Evolutionary conservation across 2,329 filamentous ascomycete genomes (phyloP), one percentile per base, ranked within the genome.

Genomic region (Penicillium sclerotiorum): DNA sequence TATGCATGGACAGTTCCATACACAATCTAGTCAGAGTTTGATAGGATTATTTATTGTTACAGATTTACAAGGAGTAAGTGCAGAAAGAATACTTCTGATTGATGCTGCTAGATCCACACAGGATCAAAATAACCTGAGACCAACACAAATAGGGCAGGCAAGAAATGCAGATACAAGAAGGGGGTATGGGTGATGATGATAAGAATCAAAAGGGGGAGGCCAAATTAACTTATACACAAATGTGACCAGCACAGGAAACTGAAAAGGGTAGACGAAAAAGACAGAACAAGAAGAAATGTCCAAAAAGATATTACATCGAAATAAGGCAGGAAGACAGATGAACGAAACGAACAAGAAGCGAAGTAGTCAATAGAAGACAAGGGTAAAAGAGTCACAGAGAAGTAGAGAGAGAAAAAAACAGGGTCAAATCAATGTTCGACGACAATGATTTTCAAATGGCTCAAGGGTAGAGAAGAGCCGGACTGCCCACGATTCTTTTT

Each of bases 401-500:
- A 68, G 60, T 55, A 58, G 70, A 69, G 57, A 40, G 27, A 39
- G 23, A 44, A 39, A 60, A 58, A 66, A 62, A 64, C 70, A 66
- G 69, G 65, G 20, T 21, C 35, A 49, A 69, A 67, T 71, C 65
- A 70, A 66, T 66, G 70, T 73, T 62, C 58, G 58, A 61, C 78
- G 71, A 62, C 73, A 77, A 77, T 57, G 59, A 79, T 71, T 62
- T n/a, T 73, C 77, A 77, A 65, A 75, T 52, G 46, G 45, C 47
- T 44, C 40, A 36, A 41, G 27, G 37, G 23, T 45, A 20, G 41
- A 47, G 17, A 49, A 23, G 38, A 47, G 43, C 46, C 44, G 51
- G 50, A 49, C 48, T 59, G 56, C 49, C 50, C 52, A 58, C 38
- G 45, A 15, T 36, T 47, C 37, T 22, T 30, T 43, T 43, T 43